These are phyloP conservation scores for Ceratobasidium sp. DNA, from an alignment of 1,284 basidiomycete species.

Conservation along the genomic window DNA sequence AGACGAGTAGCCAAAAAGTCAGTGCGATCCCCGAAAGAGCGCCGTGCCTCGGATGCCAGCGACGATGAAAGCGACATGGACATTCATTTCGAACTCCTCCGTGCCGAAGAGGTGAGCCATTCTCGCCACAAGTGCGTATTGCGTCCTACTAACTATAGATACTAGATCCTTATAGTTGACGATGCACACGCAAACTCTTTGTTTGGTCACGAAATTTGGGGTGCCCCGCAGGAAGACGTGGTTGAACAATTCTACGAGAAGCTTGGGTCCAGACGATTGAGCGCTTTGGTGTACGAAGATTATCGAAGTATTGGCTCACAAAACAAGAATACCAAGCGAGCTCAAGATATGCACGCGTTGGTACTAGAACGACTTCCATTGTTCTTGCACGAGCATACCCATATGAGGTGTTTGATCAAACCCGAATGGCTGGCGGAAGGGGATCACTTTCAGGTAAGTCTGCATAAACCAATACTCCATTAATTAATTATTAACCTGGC, in stretches of 20 bases:
- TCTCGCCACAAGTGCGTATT: background rate
- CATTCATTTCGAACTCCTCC: constrained; percentile 73
- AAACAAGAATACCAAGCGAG: constrained; percentile 63
- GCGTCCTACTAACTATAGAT: constrained; percentile 23
- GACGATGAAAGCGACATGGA: constrained; percentile 56
- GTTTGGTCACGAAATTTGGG: constrained; percentile 82
- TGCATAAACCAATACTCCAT: background rate
- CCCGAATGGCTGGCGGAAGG: constrained; percentile 80
- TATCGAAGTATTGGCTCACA: constrained; percentile 72
- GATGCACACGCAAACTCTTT: constrained; percentile 81
- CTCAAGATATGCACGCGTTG: constrained; percentile 66
- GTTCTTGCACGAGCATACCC: constrained; percentile 91
- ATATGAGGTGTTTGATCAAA: constrained; percentile 76
- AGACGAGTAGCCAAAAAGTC: constrained; percentile 56
- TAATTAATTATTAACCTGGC: background rate
- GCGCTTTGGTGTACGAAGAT: constrained; percentile 79
- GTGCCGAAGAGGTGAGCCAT: constrained; percentile 57
- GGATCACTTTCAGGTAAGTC: constrained; percentile 69
- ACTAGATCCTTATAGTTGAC: constrained; percentile 81
- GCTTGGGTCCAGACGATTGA: constrained; percentile 79
- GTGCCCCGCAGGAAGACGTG: constrained; percentile 91
- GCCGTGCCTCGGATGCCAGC: constrained; percentile 54
- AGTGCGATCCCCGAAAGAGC: constrained; percentile 64
- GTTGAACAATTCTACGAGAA: constrained; percentile 77
- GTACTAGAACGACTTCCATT: constrained; percentile 91